Base-by-base conservation (phyloP, 2,329 filamentous ascomycete genomes). In the Ceratocystis cacaofunesta region DNA sequence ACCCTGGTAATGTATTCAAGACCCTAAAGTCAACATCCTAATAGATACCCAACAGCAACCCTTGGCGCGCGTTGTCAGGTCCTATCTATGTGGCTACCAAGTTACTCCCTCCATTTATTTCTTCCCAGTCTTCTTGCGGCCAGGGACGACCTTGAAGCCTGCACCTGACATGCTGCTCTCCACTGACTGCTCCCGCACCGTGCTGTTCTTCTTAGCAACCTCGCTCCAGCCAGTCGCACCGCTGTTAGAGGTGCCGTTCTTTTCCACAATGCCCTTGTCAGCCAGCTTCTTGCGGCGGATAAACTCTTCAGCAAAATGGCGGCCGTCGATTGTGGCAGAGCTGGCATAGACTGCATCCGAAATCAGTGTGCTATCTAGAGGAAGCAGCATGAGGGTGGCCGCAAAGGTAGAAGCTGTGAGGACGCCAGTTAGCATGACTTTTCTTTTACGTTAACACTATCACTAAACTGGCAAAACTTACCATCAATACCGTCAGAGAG, bases 251-350 rank as follows among this genome's bases (percentile, higher is more conserved):
- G 82, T 79, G 17, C 84, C 80, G 65, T 88, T 83, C 71, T 89
- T 87, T 74, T 91, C 88, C 19, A 95, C 80, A 50, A 96, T 83
- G 48, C 94, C 94, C 78, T 92, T 94, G 70, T 97, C 92, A 0
- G 94, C 92, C 1, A 95, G 83, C 80, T 89, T 95, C 77, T 92
- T 92, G 71, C 92, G 91, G 43, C 92, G 88, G 67, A 97, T 84
- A 72, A 94, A 99, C 74, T 99, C 94, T 67, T 95, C 89, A 0
- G 90, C 91, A 72, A 97, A 97, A 72, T 95, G 90, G 62, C 89
- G 88, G 0, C 90, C 91, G 72, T 99, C 91, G 75, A 99, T 89
- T 0, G 92, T 95, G 71, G 87, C 88, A 1, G 90, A 95, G 73
- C 85, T 88, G 67, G 85, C 84, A 75, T 97, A 96, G 25, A 97